Evolutionary conservation across 257 asterid species (phyloP).

Genomic region (Perilla frutescens): DNA sequence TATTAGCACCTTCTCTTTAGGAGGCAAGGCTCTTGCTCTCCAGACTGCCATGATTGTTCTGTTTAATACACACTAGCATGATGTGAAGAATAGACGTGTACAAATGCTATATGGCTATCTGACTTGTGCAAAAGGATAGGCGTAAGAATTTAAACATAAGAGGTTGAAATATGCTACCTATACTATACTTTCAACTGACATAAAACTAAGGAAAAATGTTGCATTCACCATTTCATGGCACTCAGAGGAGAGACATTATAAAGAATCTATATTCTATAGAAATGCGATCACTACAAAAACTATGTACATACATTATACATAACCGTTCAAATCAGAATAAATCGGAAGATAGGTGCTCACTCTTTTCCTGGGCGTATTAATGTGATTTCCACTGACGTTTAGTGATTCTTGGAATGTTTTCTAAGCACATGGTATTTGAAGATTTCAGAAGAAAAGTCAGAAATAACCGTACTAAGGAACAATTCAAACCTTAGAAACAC

Average conservation of each 20-base stretch:
- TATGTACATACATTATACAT: too few species aligned
- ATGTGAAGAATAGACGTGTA: not conserved
- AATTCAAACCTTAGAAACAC: too few species aligned
- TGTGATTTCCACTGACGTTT: too few species aligned
- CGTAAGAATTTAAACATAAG: not conserved
- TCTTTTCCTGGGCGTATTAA: too few species aligned
- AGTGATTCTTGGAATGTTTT: too few species aligned
- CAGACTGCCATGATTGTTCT: slow-evolving; percentile 97
- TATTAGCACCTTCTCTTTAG: slow-evolving; percentile 85
- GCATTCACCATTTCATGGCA: not conserved
- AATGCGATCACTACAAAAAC: not conserved
- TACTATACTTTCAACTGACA: too few species aligned
- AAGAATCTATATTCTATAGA: not conserved
- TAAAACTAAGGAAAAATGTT: not conserved
- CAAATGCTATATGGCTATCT: not conserved
- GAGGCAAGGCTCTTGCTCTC: slow-evolving; percentile 92
- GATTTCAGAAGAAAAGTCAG: too few species aligned
- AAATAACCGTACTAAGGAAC: too few species aligned
- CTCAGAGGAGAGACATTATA: not conserved
- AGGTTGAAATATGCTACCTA: not conserved
- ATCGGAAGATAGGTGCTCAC: too few species aligned
- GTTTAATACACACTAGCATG: slow-evolving; percentile 32
- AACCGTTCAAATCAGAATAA: too few species aligned
- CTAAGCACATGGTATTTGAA: too few species aligned
- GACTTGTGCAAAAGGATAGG: not conserved